Percentiles rank a stretch among this genome's conserved stretches.
Conservation (phyloP, 1,139 yeast species). For the Blastobotrys apis region DNA sequence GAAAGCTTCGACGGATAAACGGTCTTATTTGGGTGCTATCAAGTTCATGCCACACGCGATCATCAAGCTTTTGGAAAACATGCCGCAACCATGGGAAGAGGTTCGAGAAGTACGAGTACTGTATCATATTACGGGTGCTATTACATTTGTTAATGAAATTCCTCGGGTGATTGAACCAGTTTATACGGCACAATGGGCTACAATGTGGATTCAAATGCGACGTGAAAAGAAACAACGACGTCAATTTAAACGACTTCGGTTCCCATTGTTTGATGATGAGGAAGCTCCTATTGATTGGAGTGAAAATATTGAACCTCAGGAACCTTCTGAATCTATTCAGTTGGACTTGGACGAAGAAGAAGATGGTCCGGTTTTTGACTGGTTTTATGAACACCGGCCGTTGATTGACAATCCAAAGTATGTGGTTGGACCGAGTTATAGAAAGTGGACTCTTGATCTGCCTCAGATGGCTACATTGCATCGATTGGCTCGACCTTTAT, state of each 20-base stretch:
- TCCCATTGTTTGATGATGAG: constrained; percentile 97
- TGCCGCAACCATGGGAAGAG: constrained; percentile 99
- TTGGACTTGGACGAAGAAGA: constrained; percentile 59
- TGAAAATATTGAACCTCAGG: constrained; percentile 70
- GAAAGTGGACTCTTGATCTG: constrained; percentile 62
- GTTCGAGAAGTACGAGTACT: constrained; percentile 79
- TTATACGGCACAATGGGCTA: constrained; percentile 92
- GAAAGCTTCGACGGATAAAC: constrained; percentile 79
- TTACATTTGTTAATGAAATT: constrained; percentile 87
- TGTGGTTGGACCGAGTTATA: constrained; percentile 76
- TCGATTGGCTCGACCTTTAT: constrained; percentile 63
- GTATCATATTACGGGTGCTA: constrained; percentile 90
- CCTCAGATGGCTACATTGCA: constrained; percentile 63
- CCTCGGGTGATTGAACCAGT: constrained; percentile 93
- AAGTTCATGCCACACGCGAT: constrained; percentile 96
- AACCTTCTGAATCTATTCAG: constrained; percentile 65
- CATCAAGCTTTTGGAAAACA: constrained; percentile 80
- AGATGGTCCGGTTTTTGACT: constrained; percentile 56
- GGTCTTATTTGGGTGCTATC: constrained; percentile 84
- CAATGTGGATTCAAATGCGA: constrained; percentile 90
- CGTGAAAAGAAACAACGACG: constrained; percentile 86
- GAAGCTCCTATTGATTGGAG: constrained; percentile 86
- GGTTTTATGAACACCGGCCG: constrained; percentile 82
- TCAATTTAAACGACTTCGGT: constrained; percentile 85
- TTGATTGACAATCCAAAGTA: constrained; percentile 50